Conservation (phyloP, 148 eudicot genomes). For the Rhododendron vialii region DNA sequence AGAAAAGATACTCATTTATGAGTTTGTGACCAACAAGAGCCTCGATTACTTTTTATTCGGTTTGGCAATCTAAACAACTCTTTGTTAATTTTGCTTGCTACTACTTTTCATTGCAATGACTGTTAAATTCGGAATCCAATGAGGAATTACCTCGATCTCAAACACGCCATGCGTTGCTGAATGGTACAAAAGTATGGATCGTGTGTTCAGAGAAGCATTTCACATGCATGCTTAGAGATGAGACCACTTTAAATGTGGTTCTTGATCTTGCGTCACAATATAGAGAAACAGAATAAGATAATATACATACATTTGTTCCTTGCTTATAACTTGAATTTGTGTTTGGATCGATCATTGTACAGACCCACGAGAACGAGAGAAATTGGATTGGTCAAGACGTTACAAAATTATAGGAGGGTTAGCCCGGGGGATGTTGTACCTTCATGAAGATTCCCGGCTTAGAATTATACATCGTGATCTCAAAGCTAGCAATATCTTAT, state of each 20-base stretch:
- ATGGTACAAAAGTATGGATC: no score
- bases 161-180: not conserved
- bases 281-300: not conserved
- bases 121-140: not conserved
- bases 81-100: not conserved
- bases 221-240: not conserved
- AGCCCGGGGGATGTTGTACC: constrained; percentile 30
- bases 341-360: not conserved
- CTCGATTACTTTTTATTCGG: constrained; percentile 30
- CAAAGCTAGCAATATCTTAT: constrained; percentile 2
- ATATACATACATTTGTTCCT: not conserved
- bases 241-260: not conserved
- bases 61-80: not conserved
- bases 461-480: constrained; percentile 7
- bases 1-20: constrained; percentile 47
- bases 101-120: not conserved
- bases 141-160: not conserved
- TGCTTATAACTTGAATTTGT: not conserved
- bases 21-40: constrained; percentile 41
- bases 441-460: constrained; percentile 23
- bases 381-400: constrained; percentile 33
- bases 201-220: not conserved
- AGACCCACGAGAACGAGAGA: constrained; percentile 16
- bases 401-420: constrained; percentile 25
- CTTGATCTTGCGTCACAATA: no score